Base-by-base conservation (phyloP, 2,329 filamentous ascomycete species). In the Triangularia verruculosa region DNA sequence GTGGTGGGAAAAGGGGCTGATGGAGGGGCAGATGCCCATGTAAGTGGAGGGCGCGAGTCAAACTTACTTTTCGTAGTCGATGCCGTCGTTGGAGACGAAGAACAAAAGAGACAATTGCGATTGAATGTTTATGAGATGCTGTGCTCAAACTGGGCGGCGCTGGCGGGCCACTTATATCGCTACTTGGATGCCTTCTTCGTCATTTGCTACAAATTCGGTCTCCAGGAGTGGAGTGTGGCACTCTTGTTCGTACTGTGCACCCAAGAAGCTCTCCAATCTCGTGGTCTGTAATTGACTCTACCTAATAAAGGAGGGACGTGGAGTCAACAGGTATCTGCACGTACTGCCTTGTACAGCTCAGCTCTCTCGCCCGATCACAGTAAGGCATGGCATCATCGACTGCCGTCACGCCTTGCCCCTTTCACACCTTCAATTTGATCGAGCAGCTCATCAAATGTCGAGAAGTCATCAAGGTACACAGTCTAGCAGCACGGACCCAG, bases 151-250 rank as follows among this genome's bases (percentile, higher is more conserved):
- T 61, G 52, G 66, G 67, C 20, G 34, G 62, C 57, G 65, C 61
- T 59, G 39, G 34, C 32, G 47, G 65, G 67, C 68, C 67, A 70
- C 68, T 70, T 70, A 70, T 70, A 70, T 65, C 64, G 54, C 54
- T 25, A 8, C 30, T 30, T 57, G 51, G 62, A 62, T 62, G 63
- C 63, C 65, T 64, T 62, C 59, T 65, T 68, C 66, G 66, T 68
- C 66, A 68, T 68, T 63, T 39, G 64, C 57, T 57, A 55, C 57
- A 39, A 64, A 57, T 63, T 55, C 59, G 58, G 57, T 47, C 47
- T 25, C 27, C 28, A 20, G 56, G 6, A 11, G 27, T 30, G 32
- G 20, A 32, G 32, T 22, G 39, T 17, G 39, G 39, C 6, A 15
- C n/a, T 20, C n/a, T 17, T 53, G 34, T 47, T 27, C 28, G 57